Conservation (phyloP, 306 rosid genomes). For the Cyclanthera cordifolia region DNA sequence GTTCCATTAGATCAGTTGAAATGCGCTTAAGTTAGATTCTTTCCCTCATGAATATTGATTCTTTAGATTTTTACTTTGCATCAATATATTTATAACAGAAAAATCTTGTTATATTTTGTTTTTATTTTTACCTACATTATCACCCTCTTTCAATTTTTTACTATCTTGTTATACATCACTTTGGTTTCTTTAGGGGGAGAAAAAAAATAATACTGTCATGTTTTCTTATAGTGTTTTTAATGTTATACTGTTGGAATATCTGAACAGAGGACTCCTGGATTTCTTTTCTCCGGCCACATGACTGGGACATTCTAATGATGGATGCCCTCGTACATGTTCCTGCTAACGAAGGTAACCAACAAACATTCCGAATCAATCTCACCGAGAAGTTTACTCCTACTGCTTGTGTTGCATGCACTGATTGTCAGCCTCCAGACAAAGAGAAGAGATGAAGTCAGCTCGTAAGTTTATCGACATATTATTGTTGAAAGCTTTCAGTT, state of each 20-base stretch:
- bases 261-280: conserved; percentile 63
- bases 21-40: neutral
- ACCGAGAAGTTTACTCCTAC: conserved; percentile 28
- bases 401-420: conserved; percentile 37
- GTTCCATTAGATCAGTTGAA: too few relatives aligned
- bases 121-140: neutral
- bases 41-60: neutral
- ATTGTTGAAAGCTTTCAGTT: neutral
- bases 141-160: neutral
- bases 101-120: neutral
- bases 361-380: conserved; percentile 52
- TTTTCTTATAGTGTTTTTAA: neutral
- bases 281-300: conserved; percentile 49
- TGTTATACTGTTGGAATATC: neutral
- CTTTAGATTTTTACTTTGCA: neutral
- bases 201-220: neutral
- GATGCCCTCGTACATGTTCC: conserved; percentile 85
- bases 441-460: conserved; percentile 25
- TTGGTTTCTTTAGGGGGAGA: neutral
- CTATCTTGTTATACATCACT: neutral
- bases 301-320: conserved; percentile 87
- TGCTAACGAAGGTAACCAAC: conserved; percentile 54
- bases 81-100: neutral
- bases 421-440: conserved; percentile 21
- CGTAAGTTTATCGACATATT: neutral